phyloP scores from a whole-genome alignment of 2,329 filamentous ascomycete species.

The Colletotrichum tanaceti region DNA sequence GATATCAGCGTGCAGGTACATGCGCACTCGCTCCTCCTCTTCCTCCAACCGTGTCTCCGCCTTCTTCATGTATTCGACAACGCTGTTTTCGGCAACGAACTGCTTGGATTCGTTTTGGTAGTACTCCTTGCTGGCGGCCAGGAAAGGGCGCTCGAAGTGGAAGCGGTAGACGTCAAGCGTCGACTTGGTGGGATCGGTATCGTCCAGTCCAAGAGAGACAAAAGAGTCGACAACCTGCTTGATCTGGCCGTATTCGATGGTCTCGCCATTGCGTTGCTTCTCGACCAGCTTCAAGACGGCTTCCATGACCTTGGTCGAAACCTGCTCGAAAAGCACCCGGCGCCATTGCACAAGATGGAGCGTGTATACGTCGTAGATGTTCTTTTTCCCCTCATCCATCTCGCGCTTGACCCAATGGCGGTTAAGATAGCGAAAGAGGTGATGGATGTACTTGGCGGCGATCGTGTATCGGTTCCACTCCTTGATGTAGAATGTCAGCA shows the following conservation, averaged over 20 bases:
- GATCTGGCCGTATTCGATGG: constrained; percentile 96
- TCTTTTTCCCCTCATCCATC: constrained; percentile 98
- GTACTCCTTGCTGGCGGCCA: constrained; percentile 84
- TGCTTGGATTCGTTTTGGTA: constrained; percentile 93
- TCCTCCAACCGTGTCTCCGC: constrained; percentile 89
- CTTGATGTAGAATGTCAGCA: constrained; percentile 92
- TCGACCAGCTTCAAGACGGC: constrained; percentile 95
- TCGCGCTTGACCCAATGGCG: constrained; percentile 99
- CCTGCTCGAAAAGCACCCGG: constrained; percentile 85
- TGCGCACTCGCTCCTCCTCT: constrained; percentile 91
- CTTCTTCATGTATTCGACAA: constrained; percentile 99
- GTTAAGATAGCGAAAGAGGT: constrained; percentile 95
- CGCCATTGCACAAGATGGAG: constrained; percentile 97
- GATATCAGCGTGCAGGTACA: constrained; percentile 94
- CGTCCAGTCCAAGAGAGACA: constrained; percentile 92
- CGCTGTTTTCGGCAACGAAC: constrained; percentile 95
- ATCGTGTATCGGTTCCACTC: constrained; percentile 97
- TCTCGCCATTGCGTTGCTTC: constrained; percentile 97
- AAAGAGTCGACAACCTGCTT: constrained; percentile 98
- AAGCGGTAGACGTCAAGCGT: constrained; percentile 94
- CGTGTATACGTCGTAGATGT: constrained; percentile 98
- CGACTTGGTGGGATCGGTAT: constrained; percentile 90
- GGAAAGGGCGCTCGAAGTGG: constrained; percentile 93
- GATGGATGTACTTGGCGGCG: constrained; percentile 96
- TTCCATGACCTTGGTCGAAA: constrained; percentile 91